Percentiles rank a stretch among this genome's conserved stretches.
Conservation (phyloP, 2,329 filamentous ascomycete genomes). For the Pseudopyrenochaeta lycopersici region DNA sequence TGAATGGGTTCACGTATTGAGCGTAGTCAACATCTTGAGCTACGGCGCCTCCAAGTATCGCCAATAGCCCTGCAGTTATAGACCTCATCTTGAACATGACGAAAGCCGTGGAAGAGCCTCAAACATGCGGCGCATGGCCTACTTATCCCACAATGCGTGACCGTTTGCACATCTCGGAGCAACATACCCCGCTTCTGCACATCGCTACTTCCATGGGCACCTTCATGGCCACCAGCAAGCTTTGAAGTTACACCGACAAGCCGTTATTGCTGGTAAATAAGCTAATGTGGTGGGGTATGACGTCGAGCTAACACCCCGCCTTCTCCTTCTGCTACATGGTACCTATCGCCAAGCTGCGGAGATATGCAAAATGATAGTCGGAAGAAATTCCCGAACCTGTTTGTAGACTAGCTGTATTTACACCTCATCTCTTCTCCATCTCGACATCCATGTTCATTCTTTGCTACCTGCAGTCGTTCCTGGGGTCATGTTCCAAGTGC, state of each 20-base stretch:
- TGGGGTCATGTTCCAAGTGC: too few relatives aligned
- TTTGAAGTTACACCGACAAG: conserved; percentile 32
- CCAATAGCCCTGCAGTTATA: neutral
- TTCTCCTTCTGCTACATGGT: neutral
- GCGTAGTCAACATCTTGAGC: conserved; percentile 40
- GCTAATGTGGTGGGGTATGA: neutral
- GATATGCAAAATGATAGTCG: neutral
- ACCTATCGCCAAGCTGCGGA: neutral
- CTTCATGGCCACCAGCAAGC: conserved; percentile 11
- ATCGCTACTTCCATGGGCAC: conserved; percentile 6
- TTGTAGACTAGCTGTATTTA: neutral
- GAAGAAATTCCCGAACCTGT: neutral
- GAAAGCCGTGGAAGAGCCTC: neutral
- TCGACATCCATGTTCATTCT: too few relatives aligned
- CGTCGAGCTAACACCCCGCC: neutral
- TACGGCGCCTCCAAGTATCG: neutral
- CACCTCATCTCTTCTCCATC: neutral
- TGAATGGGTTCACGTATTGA: conserved; percentile 56
- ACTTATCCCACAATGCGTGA: neutral
- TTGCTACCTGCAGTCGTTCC: too few relatives aligned
- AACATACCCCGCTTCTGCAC: conserved; percentile 24
- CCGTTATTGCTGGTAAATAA: conserved; percentile 5
- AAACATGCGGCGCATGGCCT: neutral
- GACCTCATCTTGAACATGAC: neutral
- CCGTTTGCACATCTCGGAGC: conserved; percentile 4